These are phyloP conservation scores for Cronartium quercuum DNA, from an alignment of 1,284 basidiomycete species.

Conservation along the genomic window DNA sequence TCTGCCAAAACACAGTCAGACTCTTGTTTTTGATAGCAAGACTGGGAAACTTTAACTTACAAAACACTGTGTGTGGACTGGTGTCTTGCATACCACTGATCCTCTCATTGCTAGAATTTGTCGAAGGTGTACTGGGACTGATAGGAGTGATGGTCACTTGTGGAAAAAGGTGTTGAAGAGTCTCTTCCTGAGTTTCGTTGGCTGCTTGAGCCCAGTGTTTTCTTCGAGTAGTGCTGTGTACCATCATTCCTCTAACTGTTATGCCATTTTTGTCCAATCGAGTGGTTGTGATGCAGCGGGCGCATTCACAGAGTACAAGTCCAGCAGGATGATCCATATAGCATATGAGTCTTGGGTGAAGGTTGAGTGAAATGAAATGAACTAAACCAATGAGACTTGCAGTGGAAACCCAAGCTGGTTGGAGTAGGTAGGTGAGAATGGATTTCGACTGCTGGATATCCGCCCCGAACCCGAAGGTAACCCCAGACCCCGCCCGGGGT, in stretches of 20 bases:
- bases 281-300: not conserved
- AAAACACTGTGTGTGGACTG: not conserved
- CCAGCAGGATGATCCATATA: not conserved
- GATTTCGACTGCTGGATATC: not conserved
- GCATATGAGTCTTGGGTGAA: not conserved
- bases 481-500: not conserved
- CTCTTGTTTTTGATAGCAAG: not conserved
- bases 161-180: not conserved
- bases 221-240: not conserved
- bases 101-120: not conserved
- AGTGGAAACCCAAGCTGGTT: not conserved
- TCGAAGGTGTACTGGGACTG: not conserved
- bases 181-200: not conserved
- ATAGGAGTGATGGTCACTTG: not conserved
- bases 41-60: not conserved
- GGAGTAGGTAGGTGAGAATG: not conserved
- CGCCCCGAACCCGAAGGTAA: too few species aligned
- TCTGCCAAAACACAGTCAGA: not conserved
- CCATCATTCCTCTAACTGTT: not conserved
- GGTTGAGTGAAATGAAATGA: not conserved
- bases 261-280: not conserved
- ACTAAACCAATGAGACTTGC: not conserved
- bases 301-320: not conserved
- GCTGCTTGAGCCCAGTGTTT: not conserved
- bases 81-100: not conserved